A percentile compares a stretch with the other conserved stretches of the same genome.
Conservation (phyloP, 1,139 yeast genomes). For the Debaryomyces robertsiae region DNA sequence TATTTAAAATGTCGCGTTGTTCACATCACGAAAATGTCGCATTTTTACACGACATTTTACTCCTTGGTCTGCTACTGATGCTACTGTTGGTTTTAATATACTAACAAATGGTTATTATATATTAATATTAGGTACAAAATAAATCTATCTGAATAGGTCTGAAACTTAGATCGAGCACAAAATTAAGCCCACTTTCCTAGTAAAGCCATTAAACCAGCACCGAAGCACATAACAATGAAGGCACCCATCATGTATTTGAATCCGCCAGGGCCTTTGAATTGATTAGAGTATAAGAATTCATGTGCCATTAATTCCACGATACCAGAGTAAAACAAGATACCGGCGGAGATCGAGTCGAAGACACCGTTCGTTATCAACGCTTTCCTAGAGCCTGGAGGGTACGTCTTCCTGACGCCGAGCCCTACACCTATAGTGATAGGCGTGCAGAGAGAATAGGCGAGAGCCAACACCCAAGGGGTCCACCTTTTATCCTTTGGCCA, state of each 20-base stretch:
- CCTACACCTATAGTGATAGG: constrained; percentile 43
- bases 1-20: constrained; percentile 3
- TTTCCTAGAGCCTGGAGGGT: constrained; percentile 35
- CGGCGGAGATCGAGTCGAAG: constrained; percentile 43
- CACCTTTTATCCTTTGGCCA: constrained; percentile 36
- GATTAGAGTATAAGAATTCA: constrained; percentile 37
- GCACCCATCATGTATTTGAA: constrained; percentile 26
- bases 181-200: constrained; percentile 46
- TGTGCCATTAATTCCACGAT: constrained; percentile 46
- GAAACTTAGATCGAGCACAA: too few species aligned
- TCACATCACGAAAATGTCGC: constrained; percentile 1
- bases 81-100: neutral
- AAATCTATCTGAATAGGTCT: too few species aligned
- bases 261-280: constrained; percentile 24
- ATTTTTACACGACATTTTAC: neutral
- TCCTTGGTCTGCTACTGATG: neutral
- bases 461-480: constrained; percentile 38
- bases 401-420: constrained; percentile 35
- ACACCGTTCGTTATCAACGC: constrained; percentile 40
- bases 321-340: constrained; percentile 41
- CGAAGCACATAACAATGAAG: constrained; percentile 31
- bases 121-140: too few species aligned
- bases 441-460: constrained; percentile 35
- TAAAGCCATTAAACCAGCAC: constrained; percentile 45
- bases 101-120: neutral